Evolutionary conservation across 371 early-diverging fungal genomes (phyloP).

Genomic region (Rhizopus microsporus): DNA sequence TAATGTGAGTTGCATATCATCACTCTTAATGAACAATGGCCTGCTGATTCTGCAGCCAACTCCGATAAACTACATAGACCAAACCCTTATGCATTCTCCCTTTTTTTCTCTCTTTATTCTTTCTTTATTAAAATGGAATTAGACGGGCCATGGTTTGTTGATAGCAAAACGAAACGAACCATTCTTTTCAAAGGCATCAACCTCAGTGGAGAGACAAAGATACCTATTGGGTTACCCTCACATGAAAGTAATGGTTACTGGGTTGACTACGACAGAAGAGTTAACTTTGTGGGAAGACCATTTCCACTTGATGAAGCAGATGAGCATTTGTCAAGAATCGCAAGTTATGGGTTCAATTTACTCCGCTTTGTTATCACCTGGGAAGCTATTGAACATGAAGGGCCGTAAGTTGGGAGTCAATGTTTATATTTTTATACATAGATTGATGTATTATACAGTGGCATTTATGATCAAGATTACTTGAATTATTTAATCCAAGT

Average conservation of each 20-base stretch:
- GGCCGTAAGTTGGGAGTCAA: constrained; percentile 59
- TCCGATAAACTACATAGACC: no score
- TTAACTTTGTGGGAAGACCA: constrained; percentile 73
- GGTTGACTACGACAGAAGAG: constrained; percentile 56
- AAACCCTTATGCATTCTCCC: neutral
- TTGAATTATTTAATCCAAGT: constrained; percentile 75
- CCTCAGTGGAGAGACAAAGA: constrained; percentile 64
- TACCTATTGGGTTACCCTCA: constrained; percentile 53
- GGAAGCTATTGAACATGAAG: constrained; percentile 84
- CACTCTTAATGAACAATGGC: no score
- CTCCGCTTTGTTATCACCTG: constrained; percentile 78
- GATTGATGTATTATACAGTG: constrained; percentile 45
- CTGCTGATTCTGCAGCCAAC: no score
- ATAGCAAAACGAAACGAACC: constrained; percentile 51
- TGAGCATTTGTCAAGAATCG: constrained; percentile 73
- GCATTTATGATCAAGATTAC: constrained; percentile 82
- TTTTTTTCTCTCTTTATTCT: neutral
- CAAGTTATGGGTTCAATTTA: constrained; percentile 80
- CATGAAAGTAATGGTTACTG: constrained; percentile 54
- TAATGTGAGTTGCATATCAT: no score
- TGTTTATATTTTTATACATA: constrained; percentile 31
- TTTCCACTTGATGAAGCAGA: constrained; percentile 85
- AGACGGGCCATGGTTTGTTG: constrained; percentile 66
- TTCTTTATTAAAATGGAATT: constrained; percentile 33
- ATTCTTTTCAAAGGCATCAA: constrained; percentile 70